These are phyloP conservation scores for Gomphus bonarii DNA, from an alignment of 1,284 basidiomycete species.

Conservation along the genomic window DNA sequence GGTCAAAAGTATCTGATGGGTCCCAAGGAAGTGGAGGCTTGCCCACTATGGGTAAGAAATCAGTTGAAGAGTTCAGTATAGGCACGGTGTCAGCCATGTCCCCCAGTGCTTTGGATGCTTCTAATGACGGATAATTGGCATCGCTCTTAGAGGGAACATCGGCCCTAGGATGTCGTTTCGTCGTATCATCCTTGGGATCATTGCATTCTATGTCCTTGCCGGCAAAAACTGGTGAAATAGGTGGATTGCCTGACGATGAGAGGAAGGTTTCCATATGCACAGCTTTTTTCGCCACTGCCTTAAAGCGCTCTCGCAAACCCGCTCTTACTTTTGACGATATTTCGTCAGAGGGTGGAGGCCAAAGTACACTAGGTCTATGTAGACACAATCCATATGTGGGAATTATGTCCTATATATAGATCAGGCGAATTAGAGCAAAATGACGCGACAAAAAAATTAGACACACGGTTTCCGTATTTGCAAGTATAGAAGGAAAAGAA, in stretches of 20 bases:
- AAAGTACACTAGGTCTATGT: slow-evolving; percentile 81
- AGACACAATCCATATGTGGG: slow-evolving; percentile 55
- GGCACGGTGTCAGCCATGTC: background rate
- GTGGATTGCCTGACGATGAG: background rate
- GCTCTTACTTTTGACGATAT: slow-evolving; percentile 54
- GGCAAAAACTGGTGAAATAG: background rate
- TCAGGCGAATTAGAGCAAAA: slow-evolving; percentile 2
- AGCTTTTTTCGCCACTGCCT: background rate
- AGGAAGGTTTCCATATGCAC: background rate
- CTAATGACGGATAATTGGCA: background rate
- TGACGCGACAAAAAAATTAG: background rate
- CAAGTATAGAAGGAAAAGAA: slow-evolving; percentile 82
- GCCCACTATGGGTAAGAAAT: background rate
- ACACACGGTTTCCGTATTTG: slow-evolving; percentile 74
- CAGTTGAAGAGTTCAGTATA: background rate
- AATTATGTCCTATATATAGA: slow-evolving; percentile 59
- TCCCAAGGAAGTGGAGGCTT: slow-evolving; percentile 7
- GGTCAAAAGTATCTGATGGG: background rate
- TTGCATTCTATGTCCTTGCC: background rate
- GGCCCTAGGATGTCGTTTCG: background rate
- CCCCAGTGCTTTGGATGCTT: background rate
- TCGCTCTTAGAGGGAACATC: background rate
- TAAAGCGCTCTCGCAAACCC: slow-evolving; percentile 32
- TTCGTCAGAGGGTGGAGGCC: slow-evolving; percentile 83
- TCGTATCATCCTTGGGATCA: background rate